phyloP scores from a whole-genome alignment of 306 rosid genomes.

The apple (Malus domestica) region DNA sequence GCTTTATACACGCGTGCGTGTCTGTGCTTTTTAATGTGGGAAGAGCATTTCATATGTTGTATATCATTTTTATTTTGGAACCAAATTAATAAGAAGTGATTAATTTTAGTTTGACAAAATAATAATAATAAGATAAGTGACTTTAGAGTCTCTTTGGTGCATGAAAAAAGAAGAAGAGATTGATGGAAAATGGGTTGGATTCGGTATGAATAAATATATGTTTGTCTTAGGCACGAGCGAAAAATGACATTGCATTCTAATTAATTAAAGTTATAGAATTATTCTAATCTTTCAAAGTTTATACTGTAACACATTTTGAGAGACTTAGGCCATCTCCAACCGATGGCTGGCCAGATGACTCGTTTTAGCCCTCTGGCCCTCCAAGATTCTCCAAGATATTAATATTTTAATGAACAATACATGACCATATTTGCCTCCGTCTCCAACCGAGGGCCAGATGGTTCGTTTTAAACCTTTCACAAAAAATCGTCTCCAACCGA shows the following conservation, averaged over 20 bases:
- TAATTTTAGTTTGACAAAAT: no score
- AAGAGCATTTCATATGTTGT: neutral
- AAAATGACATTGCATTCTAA: neutral
- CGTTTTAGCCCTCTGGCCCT: no score
- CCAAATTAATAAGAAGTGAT: neutral
- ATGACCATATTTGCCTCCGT: no score
- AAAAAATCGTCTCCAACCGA: no score
- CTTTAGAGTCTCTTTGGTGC: neutral
- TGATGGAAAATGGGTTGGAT: neutral
- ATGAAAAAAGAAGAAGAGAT: neutral
- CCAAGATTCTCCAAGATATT: no score
- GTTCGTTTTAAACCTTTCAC: no score
- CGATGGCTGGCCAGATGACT: no score
- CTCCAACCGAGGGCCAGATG: no score
- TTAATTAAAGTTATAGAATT: neutral
- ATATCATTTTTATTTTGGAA: no score
- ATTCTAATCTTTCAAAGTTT: neutral
- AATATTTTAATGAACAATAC: no score
- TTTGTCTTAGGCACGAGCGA: neutral
- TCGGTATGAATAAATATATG: neutral
- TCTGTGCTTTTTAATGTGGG: neutral
- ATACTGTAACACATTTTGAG: neutral
- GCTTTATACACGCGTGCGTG: conserved; percentile 5
- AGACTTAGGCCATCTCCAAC: no score
- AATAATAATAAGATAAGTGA: no score